These are phyloP conservation scores for Magnolia kwangsiensis DNA, from an alignment of 164 flowering plant genomes.

Conservation along the genomic window DNA sequence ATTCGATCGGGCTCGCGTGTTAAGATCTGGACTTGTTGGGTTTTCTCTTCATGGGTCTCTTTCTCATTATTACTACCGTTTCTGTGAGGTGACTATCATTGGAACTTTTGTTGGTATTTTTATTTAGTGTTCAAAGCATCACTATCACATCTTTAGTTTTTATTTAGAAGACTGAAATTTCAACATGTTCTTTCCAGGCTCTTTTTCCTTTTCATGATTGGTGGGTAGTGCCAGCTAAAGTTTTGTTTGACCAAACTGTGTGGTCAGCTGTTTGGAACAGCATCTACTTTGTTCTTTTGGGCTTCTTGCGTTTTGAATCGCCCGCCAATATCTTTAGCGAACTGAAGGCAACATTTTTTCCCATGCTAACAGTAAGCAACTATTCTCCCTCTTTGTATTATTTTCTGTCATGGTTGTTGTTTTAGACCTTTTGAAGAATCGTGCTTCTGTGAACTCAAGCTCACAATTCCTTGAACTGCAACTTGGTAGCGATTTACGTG, in stretches of 20 bases:
- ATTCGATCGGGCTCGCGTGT: conserved; percentile 64
- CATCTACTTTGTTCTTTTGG: conserved; percentile 66
- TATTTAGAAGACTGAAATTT: conserved; percentile 18
- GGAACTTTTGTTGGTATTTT: not conserved
- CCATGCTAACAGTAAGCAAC: conserved; percentile 77
- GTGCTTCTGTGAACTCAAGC: not conserved
- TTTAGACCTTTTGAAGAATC: not conserved
- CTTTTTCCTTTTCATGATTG: conserved; percentile 84
- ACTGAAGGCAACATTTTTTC: conserved; percentile 71
- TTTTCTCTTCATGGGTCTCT: conserved; percentile 83
- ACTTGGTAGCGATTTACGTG: not conserved
- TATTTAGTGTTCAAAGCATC: not conserved
- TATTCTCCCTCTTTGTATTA: conserved; percentile 2
- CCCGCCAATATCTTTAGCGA: conserved; percentile 50
- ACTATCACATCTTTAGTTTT: not conserved
- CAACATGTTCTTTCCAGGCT: conserved; percentile 36
- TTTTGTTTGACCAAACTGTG: conserved; percentile 80
- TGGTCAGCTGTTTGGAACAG: conserved; percentile 95
- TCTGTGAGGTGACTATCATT: conserved; percentile 55
- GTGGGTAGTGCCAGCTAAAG: conserved; percentile 98
- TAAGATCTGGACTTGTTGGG: conserved; percentile 85
- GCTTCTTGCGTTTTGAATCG: conserved; percentile 70
- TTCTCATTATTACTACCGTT: conserved; percentile 77
- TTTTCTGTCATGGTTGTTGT: not conserved
- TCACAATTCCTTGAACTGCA: not conserved